These are phyloP conservation scores for Alternaria novae-zelandiae DNA, from an alignment of 2,329 filamentous ascomycete species.

Conservation along the genomic window DNA sequence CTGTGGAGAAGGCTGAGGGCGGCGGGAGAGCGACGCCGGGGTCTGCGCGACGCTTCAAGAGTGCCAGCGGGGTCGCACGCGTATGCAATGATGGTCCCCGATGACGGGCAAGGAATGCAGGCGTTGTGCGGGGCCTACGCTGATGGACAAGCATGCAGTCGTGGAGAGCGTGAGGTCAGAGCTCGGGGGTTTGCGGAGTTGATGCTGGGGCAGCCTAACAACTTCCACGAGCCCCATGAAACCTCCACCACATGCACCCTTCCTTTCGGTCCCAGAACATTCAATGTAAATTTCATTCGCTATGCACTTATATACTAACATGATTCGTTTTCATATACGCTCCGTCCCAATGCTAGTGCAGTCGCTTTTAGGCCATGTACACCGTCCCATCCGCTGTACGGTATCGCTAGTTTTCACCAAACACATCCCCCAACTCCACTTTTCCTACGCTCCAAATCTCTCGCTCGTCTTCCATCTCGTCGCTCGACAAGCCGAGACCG, in stretches of 20 bases:
- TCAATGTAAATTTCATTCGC: neutral
- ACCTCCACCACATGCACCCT: neutral
- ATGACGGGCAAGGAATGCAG: constrained; percentile 17
- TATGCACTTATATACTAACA: constrained; percentile 9
- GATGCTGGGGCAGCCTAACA: constrained; percentile 2
- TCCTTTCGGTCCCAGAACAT: neutral
- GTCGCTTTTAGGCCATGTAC: constrained; percentile 4
- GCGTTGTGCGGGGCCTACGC: constrained; percentile 22
- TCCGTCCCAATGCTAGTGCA: constrained; percentile 5
- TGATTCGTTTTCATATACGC: neutral
- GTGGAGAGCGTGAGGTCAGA: constrained; percentile 33
- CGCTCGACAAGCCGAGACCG: constrained; percentile 82
- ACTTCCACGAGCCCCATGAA: neutral
- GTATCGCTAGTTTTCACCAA: constrained; percentile 25
- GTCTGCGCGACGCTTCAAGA: constrained; percentile 4
- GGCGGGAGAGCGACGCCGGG: constrained; percentile 4
- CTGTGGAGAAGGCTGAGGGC: constrained; percentile 11
- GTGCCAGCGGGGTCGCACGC: constrained; percentile 19
- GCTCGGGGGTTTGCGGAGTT: constrained; percentile 32
- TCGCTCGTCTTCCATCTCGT: constrained; percentile 91
- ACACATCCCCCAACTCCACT: constrained; percentile 75
- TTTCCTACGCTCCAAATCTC: constrained; percentile 96
- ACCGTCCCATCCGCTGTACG: neutral
- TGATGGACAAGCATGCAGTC: constrained; percentile 27
- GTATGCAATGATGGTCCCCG: constrained; percentile 11